phyloP scores from a whole-genome alignment of 2,329 filamentous ascomycete species.

The Nemania diffusa region DNA sequence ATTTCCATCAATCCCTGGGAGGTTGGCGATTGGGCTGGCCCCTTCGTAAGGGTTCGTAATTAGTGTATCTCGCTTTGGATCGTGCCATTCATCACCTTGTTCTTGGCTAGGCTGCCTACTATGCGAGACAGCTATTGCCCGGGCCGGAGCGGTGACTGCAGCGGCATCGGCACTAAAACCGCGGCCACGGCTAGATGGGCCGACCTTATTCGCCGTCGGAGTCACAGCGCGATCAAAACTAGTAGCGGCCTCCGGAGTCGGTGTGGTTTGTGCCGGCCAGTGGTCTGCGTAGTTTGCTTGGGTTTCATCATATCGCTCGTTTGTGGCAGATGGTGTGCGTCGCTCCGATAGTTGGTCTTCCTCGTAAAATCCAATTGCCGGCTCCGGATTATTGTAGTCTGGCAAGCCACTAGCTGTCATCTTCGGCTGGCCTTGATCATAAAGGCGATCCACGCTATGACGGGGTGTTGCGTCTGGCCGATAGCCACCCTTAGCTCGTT shows the following conservation, averaged over 20 bases:
- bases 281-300: slow-evolving; percentile 45
- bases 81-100: slow-evolving; percentile 72
- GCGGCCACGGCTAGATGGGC: slow-evolving; percentile 48
- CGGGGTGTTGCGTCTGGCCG: slow-evolving; percentile 66
- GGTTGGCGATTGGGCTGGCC: slow-evolving; percentile 69
- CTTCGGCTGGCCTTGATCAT: slow-evolving; percentile 61
- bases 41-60: slow-evolving; percentile 75
- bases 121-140: slow-evolving; percentile 57
- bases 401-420: slow-evolving; percentile 78
- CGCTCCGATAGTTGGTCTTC: slow-evolving; percentile 66
- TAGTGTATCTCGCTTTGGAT: slow-evolving; percentile 73
- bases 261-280: slow-evolving; percentile 49
- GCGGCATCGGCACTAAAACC: slow-evolving; percentile 59
- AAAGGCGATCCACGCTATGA: slow-evolving; percentile 68
- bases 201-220: slow-evolving; percentile 46
- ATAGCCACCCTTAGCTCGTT: slow-evolving; percentile 67
- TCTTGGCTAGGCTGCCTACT: slow-evolving; percentile 67
- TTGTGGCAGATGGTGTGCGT: slow-evolving; percentile 83
- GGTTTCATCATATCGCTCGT: slow-evolving; percentile 73
- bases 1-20: slow-evolving; percentile 61
- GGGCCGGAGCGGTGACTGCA: slow-evolving; percentile 63
- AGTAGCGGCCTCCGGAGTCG: slow-evolving; percentile 48
- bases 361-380: slow-evolving; percentile 76
- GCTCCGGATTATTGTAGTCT: slow-evolving; percentile 75
- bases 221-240: slow-evolving; percentile 48